Evolutionary conservation across 2,329 filamentous ascomycete species (phyloP).

Genomic region (Thyridium curvatum): DNA sequence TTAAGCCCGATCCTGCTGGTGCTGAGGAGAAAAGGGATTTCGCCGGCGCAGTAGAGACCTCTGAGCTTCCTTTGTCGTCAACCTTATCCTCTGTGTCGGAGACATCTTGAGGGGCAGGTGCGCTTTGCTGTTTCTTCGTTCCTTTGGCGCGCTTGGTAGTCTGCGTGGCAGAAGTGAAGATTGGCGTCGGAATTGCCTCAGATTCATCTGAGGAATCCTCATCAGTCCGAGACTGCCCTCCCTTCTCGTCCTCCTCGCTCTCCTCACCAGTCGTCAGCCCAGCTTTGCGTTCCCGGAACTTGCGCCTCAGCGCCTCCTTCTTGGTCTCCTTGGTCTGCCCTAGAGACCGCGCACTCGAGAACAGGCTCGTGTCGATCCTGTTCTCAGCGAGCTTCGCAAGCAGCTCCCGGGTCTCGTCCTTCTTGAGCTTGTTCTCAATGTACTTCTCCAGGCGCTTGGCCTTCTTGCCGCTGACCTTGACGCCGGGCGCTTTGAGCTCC

Average conservation of each 20-base stretch:
- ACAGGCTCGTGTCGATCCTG: conserved; percentile 75
- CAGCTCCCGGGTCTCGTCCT: conserved; percentile 83
- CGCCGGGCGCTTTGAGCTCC: conserved; percentile 41
- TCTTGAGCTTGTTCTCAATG: conserved; percentile 84
- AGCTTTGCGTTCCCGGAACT: conserved; percentile 57
- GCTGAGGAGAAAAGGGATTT: not conserved
- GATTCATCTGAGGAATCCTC: conserved; percentile 23
- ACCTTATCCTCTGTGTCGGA: too few relatives aligned
- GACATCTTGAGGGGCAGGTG: too few relatives aligned
- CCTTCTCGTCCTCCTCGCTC: conserved; percentile 49
- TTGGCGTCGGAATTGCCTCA: conserved; percentile 1
- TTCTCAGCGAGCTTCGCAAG: conserved; percentile 74
- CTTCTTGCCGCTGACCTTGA: conserved; percentile 58
- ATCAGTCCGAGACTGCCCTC: conserved; percentile 25
- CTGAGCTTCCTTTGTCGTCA: too few relatives aligned
- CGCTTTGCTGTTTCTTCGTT: too few relatives aligned
- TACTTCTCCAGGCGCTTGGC: conserved; percentile 63
- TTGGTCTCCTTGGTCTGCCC: conserved; percentile 69
- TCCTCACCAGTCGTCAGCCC: conserved; percentile 51
- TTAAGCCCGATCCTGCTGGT: conserved; percentile 68
- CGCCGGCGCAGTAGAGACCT: too few relatives aligned
- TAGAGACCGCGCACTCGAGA: conserved; percentile 71
- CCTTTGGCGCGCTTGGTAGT: too few relatives aligned
- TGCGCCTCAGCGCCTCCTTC: conserved; percentile 58
- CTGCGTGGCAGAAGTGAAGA: too few relatives aligned